Conservation (phyloP, 2,329 filamentous ascomycete genomes). For the Seiridium cupressi region DNA sequence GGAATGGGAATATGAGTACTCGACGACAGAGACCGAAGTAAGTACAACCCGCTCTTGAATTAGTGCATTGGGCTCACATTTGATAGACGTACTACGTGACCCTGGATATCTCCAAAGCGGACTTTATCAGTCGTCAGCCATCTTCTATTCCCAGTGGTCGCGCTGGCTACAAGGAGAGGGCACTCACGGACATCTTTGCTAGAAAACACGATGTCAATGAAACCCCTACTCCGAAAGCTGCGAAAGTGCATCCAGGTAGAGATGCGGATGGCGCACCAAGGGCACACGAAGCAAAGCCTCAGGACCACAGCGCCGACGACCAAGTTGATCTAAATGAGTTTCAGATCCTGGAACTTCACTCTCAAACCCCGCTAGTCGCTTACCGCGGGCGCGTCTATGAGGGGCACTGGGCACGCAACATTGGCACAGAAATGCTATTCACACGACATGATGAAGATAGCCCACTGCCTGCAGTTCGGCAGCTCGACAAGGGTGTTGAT, state of each 20-base stretch:
- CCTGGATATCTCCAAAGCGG: conserved; percentile 60
- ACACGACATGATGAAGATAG: conserved; percentile 42
- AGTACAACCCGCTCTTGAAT: neutral
- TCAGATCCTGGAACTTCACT: conserved; percentile 83
- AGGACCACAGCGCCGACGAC: conserved; percentile 13
- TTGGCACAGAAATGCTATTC: conserved; percentile 83
- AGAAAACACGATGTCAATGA: conserved; percentile 8
- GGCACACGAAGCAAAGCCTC: conserved; percentile 8
- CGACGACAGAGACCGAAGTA: conserved; percentile 61
- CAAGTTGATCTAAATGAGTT: conserved; percentile 44
- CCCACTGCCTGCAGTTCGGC: conserved; percentile 45
- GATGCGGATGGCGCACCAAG: conserved; percentile 24
- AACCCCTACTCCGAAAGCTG: conserved; percentile 8
- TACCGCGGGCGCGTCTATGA: conserved; percentile 78
- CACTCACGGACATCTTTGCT: conserved; percentile 18
- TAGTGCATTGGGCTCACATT: neutral
- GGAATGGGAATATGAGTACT: conserved; percentile 69
- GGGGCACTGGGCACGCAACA: conserved; percentile 77
- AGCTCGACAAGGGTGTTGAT: conserved; percentile 60
- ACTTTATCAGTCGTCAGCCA: conserved; percentile 48
- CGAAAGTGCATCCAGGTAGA: conserved; percentile 20
- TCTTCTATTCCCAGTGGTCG: conserved; percentile 34
- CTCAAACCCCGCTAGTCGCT: conserved; percentile 71
- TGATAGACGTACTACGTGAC: conserved; percentile 62
- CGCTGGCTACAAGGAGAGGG: conserved; percentile 46